Base-by-base conservation (phyloP, 805 yeast genomes). In the Danielia oregonensis region DNA sequence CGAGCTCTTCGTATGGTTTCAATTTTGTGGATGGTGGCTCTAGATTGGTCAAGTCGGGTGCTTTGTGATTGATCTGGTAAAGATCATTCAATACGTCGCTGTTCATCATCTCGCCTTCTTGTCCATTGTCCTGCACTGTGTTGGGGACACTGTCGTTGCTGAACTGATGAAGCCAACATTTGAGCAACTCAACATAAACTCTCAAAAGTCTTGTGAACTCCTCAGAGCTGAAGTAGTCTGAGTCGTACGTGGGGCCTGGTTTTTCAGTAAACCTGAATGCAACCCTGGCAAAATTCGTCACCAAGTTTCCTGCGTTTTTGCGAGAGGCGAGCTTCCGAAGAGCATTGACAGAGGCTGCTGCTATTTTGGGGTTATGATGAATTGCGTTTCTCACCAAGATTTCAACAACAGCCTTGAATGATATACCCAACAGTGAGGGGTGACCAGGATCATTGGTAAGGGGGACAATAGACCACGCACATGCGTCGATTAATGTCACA, bases 261-360 rank as follows among this genome's bases (percentile, higher is more conserved):
- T 78, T 78, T 39, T 87, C 96, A 43, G 80, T 86, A 40, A 85
- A 76, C 45, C 79, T 79, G 57, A 89, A 86, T 1, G 95, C 86
- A 39, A 77, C 76, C 46, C 84, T 79, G 0, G 95, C 86, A 64
- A 81, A 87, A 16, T 78, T 73, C 1, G 86, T 81, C 26, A 88
- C 73, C 26, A 89, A 64, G 2, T 76, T 71, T 30, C 81, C 76
- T 0, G 95, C 83, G 43, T 83, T 82, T 40, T 72, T 78, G 31
- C 76, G 76, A 1, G 80, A 65, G 1, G 94, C 87, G 16, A 91
- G 55, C 16, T 72, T 68, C 40, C 76, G 80, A 33, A 89, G 59
- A 1, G 95, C 76, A 29, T 64, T 66, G 8, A 78, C 65, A 1
- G 93, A 75, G 21, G 88, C 82, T 12, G 64, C 59, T 1, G 88